Percentiles rank a stretch among this genome's conserved stretches.
Conservation (phyloP, 306 rosid genomes). For the Lablab purpureus region DNA sequence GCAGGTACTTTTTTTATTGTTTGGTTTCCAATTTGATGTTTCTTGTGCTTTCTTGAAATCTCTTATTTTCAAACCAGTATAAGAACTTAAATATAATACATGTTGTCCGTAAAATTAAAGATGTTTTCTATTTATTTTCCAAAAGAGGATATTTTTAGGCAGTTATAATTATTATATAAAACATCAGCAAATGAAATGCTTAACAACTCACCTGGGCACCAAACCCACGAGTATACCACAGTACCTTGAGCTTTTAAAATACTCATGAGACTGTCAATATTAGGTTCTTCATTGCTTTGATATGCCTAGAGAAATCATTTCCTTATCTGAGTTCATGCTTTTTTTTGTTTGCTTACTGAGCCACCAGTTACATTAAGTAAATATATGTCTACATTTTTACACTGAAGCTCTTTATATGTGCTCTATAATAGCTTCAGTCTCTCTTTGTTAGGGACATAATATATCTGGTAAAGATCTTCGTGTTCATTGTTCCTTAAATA, state of each 20-base stretch:
- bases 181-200: neutral
- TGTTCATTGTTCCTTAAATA: constrained; percentile 91
- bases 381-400: constrained; percentile 3
- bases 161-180: neutral
- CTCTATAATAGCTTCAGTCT: constrained; percentile 25
- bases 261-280: neutral
- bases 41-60: constrained; percentile 15
- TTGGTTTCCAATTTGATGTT: constrained; percentile 15
- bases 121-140: constrained; percentile 14
- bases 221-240: neutral
- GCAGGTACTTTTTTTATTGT: constrained; percentile 61
- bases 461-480: constrained; percentile 83
- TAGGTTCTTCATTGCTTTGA: neutral
- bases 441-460: constrained; percentile 75
- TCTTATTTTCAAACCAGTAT: constrained; percentile 21
- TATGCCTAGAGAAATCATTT: constrained; percentile 21
- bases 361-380: neutral
- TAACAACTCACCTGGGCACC: neutral
- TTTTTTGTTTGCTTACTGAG: constrained; percentile 15
- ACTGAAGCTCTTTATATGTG: constrained; percentile 12
- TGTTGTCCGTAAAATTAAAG: constrained; percentile 12
- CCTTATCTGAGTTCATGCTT: constrained; percentile 6
- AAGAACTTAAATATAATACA: neutral
- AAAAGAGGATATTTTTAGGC: neutral
- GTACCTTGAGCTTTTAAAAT: constrained; percentile 1